Base-by-base conservation (phyloP, 805 yeast genomes). In the Candida pseudofarinosa region DNA sequence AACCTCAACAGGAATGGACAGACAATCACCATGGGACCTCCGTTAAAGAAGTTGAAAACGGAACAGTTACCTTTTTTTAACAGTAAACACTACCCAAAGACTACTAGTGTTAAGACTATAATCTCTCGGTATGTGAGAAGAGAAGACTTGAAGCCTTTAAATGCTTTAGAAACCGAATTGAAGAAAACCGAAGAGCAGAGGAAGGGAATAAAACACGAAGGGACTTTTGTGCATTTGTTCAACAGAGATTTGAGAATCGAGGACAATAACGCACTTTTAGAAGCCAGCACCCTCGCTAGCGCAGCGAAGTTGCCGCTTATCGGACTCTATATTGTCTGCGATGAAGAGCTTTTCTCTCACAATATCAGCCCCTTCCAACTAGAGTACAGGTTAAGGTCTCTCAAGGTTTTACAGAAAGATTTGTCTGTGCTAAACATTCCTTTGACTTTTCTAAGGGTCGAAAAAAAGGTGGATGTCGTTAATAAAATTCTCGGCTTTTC, bases 141-240 rank as follows among this genome's bases (percentile, higher is more conserved):
- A 15, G 62, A 63, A 35, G 62, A 60, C 28, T 56, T 57, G 43
- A 63, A 65, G 40, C 71, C 69, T 1, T 46, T 54, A 36, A 42
- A 54, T 37, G 42, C 50, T 13, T 51, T 65, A 20, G 40, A 49
- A 7, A 36, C 42, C 7, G 40, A 40, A 16, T 23, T 50, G 18
- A 37, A 48, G 7, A 40, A 38, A 3, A 49, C 56, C 33, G 35
- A 19, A 31, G n/a, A n/a, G 23, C 12, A 35, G 15, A 39, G 44
- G 31, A 12, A 7, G 14, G 33, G 41, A 12, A 37, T 53, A 13
- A 39, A 50, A 19, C 23, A 43, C 14, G 48, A 49, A 20, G 39
- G 39, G 7, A 58, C 50, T n/a, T 50, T 51, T 19, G 58, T 71
- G 12, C 79, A 75, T 52, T 66, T 79, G 68, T 75, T 77, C 41